These are phyloP conservation scores for Lactarius sp. DNA, from an alignment of 768 basidiomycete species.

Conservation along the genomic window DNA sequence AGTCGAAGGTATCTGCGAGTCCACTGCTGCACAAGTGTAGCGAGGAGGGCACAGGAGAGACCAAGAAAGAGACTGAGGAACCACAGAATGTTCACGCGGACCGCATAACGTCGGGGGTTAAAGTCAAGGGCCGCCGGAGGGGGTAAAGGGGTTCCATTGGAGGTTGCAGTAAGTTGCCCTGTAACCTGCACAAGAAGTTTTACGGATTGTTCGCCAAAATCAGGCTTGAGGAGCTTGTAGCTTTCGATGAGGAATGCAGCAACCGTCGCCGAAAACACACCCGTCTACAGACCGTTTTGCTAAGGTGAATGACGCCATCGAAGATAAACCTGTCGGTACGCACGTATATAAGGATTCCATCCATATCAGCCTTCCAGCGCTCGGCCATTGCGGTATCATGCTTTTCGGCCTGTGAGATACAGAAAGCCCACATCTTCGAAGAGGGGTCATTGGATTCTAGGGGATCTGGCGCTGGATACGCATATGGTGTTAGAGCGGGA, in stretches of 20 bases:
- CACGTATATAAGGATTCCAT: slow-evolving; percentile 24
- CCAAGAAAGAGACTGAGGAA: slow-evolving; percentile 21
- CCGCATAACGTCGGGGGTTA: background rate
- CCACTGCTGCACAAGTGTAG: slow-evolving; percentile 21
- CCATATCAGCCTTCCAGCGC: slow-evolving; percentile 19
- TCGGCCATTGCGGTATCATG: slow-evolving; percentile 9
- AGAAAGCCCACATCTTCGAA: slow-evolving; percentile 22
- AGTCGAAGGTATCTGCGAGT: slow-evolving; percentile 13
- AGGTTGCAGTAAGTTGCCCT: slow-evolving; percentile 9
- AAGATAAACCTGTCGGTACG: background rate
- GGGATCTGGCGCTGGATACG: background rate
- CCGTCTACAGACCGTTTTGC: slow-evolving; percentile 4
- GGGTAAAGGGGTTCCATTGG: background rate
- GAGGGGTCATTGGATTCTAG: slow-evolving; percentile 1
- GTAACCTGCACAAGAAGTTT: slow-evolving; percentile 11
- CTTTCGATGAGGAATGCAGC: slow-evolving; percentile 24
- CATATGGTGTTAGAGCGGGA: background rate
- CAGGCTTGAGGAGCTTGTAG: slow-evolving; percentile 20
- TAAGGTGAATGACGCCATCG: background rate
- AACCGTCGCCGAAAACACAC: slow-evolving; percentile 22
- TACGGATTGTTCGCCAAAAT: slow-evolving; percentile 3
- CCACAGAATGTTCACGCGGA: slow-evolving; percentile 24
- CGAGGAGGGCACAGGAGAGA: slow-evolving; percentile 15
- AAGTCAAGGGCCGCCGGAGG: background rate
- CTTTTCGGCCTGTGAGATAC: background rate